Evolutionary conservation across 1,139 yeast genomes (phyloP).

Genomic region (Magnusiomyces tetraspermus): DNA sequence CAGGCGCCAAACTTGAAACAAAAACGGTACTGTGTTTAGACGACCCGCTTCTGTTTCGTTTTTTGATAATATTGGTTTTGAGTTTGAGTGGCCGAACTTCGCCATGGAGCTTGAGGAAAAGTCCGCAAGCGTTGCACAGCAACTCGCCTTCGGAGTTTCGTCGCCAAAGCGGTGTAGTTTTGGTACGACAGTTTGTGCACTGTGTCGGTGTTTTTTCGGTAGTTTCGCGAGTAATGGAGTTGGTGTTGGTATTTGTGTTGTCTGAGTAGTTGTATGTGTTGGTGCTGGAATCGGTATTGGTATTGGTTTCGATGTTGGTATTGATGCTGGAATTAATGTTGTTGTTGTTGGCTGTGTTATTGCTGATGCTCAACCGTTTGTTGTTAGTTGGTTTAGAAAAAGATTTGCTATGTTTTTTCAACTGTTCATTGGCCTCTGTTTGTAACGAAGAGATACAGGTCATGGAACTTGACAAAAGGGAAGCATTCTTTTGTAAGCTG

Average conservation of each 20-base stretch:
- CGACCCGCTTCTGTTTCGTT: constrained; percentile 39
- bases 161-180: constrained; percentile 88
- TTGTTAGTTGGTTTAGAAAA: not conserved
- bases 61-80: constrained; percentile 84
- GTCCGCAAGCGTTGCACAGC: constrained; percentile 86
- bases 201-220: constrained; percentile 22
- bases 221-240: no score
- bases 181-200: constrained; percentile 86
- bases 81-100: constrained; percentile 80
- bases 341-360: constrained; percentile 1
- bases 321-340: not conserved
- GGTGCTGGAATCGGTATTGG: no score
- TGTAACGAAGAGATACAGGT: not conserved
- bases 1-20: no score
- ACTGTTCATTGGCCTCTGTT: not conserved
- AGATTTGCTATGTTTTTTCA: not conserved
- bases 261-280: no score
- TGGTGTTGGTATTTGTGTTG: no score
- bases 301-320: not conserved
- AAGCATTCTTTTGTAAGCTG: constrained; percentile 22
- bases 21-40: not conserved
- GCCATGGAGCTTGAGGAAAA: constrained; percentile 80
- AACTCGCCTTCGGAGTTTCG: constrained; percentile 87
- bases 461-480: constrained; percentile 7
- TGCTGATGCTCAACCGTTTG: no score